phyloP scores from a whole-genome alignment of 2,329 filamentous ascomycete genomes.

The Pseudomassariella vexata region DNA sequence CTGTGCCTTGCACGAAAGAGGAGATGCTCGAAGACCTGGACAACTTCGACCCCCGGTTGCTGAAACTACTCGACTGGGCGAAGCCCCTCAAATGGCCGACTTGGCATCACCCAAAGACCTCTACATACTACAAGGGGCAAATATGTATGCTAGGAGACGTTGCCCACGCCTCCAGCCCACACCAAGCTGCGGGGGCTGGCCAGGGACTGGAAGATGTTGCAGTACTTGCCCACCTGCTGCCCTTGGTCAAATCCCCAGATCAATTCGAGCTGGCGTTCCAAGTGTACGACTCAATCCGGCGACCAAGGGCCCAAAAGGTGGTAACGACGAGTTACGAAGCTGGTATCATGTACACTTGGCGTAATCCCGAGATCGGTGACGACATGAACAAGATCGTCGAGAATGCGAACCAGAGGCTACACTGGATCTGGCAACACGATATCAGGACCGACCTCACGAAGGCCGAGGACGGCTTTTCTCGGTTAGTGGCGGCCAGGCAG shows the following conservation, averaged over 20 bases:
- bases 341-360: conserved; percentile 21
- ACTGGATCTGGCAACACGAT: conserved; percentile 27
- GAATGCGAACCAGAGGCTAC: conserved; percentile 21
- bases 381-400: conserved; percentile 23
- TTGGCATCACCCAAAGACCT: conserved; percentile 19
- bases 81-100: conserved; percentile 17
- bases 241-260: conserved; percentile 11
- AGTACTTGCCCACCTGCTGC: conserved; percentile 17
- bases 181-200: conserved; percentile 20
- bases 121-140: conserved; percentile 15
- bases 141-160: conserved; percentile 20
- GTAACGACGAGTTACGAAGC: conserved; percentile 23
- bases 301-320: conserved; percentile 24
- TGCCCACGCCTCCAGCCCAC: conserved; percentile 19
- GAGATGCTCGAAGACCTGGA: conserved; percentile 19
- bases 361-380: conserved; percentile 15
- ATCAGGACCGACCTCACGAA: conserved; percentile 17
- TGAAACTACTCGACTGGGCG: conserved; percentile 18
- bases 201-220: conserved; percentile 21
- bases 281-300: conserved; percentile 21
- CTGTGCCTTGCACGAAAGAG: conserved; percentile 17
- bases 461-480: conserved; percentile 14
- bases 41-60: conserved; percentile 15
- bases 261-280: conserved; percentile 17
- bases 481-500: conserved; percentile 6